phyloP scores from a whole-genome alignment of 805 yeast genomes.

The Jamesozyma rosinii region DNA sequence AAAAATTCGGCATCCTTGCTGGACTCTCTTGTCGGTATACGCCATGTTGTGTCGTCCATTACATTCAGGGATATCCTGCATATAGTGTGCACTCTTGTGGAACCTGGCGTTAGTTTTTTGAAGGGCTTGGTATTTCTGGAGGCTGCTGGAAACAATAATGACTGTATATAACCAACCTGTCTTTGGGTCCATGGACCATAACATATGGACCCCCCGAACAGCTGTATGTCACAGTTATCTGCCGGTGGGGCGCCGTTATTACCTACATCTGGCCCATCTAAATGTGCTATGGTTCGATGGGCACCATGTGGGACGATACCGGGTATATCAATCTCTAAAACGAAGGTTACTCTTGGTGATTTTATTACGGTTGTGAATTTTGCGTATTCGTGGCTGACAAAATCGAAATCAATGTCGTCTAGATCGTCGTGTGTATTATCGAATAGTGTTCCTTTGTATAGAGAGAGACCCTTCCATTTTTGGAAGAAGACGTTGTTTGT shows the following conservation, averaged over 20 bases:
- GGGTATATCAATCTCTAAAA: conserved; percentile 63
- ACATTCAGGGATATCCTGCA: conserved; percentile 48
- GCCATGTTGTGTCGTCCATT: conserved; percentile 54
- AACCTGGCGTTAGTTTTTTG: conserved; percentile 39
- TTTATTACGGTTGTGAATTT: conserved; percentile 62
- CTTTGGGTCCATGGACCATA: conserved; percentile 97
- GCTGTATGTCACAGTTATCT: conserved; percentile 49
- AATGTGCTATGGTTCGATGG: conserved; percentile 24
- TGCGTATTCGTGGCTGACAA: conserved; percentile 62
- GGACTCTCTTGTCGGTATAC: conserved; percentile 77
- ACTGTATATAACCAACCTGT: conserved; percentile 58
- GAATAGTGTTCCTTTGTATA: conserved; percentile 44
- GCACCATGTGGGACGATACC: conserved; percentile 46
- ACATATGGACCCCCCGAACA: conserved; percentile 56
- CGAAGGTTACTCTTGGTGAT: conserved; percentile 44
- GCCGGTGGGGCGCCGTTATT: conserved; percentile 51
- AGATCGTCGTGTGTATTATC: conserved; percentile 27
- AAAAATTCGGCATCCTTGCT: conserved; percentile 57
- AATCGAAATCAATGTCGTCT: conserved; percentile 28
- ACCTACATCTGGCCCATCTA: conserved; percentile 47
- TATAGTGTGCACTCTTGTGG: conserved; percentile 45
- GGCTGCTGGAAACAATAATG: conserved; percentile 56
- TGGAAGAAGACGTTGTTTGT: conserved; percentile 16
- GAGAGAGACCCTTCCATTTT: conserved; percentile 69
- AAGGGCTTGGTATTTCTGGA: conserved; percentile 47